A percentile compares a stretch with the other conserved stretches of the same genome.
Evolutionary conservation across 495 filamentous ascomycete genomes (phyloP).

Genomic region (Daldinia decipiens): DNA sequence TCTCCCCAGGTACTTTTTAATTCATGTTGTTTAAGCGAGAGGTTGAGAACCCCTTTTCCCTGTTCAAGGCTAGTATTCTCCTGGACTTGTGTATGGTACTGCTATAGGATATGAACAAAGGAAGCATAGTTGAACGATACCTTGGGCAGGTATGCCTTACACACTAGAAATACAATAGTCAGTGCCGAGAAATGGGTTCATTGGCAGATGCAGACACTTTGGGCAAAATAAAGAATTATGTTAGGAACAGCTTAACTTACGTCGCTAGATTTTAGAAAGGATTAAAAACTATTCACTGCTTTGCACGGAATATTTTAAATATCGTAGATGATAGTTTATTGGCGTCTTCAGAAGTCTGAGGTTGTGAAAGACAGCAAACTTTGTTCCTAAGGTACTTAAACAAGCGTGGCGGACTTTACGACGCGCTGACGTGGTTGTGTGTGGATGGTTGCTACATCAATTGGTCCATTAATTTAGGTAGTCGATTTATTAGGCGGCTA

Average conservation of each 20-base stretch:
- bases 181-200: too few species aligned
- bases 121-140: too few species aligned
- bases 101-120: too few species aligned
- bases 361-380: background rate
- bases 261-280: background rate
- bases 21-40: too few species aligned
- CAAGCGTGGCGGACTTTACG: slow-evolving; percentile 20
- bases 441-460: slow-evolving; percentile 14
- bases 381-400: slow-evolving; percentile 2
- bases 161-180: too few species aligned
- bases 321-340: background rate
- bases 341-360: background rate
- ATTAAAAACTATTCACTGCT: background rate
- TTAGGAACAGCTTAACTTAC: background rate
- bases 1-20: too few species aligned
- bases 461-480: background rate
- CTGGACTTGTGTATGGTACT: too few species aligned
- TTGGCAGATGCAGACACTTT: background rate
- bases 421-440: slow-evolving; percentile 33
- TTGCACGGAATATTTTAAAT: background rate
- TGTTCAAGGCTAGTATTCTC: too few species aligned
- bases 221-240: background rate
- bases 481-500: slow-evolving; percentile 21
- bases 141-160: too few species aligned
- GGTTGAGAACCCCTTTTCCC: too few species aligned